Conservation (phyloP, 345 rosid species). For the Populus alba region DNA sequence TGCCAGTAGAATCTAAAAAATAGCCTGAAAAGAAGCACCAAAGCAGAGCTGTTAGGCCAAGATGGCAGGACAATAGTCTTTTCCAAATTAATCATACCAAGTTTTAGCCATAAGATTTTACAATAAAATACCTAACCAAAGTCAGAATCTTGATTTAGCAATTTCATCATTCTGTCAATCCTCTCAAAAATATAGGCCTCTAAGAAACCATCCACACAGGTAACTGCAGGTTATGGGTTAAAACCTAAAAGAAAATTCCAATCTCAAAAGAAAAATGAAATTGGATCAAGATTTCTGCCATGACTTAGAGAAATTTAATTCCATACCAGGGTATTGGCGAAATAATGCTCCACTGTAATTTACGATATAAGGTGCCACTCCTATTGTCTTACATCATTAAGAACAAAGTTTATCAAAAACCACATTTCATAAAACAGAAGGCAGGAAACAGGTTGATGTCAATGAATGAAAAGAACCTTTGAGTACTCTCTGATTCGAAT, state of each 20-base stretch:
- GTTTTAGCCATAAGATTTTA: not conserved
- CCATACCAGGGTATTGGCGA: slow-evolving; percentile 86
- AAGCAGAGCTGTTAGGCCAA: not conserved
- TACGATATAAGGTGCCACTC: slow-evolving; percentile 76
- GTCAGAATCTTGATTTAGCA: not conserved
- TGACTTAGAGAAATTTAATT: not conserved
- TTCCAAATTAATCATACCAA: not conserved
- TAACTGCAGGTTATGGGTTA: not conserved
- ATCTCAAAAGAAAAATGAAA: not conserved
- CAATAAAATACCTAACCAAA: not conserved
- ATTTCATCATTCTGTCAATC: not conserved
- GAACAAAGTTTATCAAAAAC: slow-evolving; percentile 24
- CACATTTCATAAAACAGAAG: slow-evolving; percentile 17
- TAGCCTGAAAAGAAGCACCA: not conserved
- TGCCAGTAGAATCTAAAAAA: not conserved
- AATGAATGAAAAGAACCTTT: slow-evolving; percentile 48
- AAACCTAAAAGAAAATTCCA: not conserved
- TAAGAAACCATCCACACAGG: not conserved
- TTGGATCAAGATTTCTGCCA: too few relatives aligned
- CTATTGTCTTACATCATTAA: slow-evolving; percentile 71
- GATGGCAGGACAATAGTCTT: not conserved
- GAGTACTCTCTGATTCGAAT: slow-evolving; percentile 88
- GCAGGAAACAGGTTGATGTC: slow-evolving; percentile 1
- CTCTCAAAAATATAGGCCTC: not conserved
- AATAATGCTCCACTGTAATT: slow-evolving; percentile 91